Percentiles rank a stretch among this genome's conserved stretches.
These are phyloP conservation scores for Sugiyamaella chiloensis DNA, from an alignment of 805 yeast genomes.

Conservation along the genomic window DNA sequence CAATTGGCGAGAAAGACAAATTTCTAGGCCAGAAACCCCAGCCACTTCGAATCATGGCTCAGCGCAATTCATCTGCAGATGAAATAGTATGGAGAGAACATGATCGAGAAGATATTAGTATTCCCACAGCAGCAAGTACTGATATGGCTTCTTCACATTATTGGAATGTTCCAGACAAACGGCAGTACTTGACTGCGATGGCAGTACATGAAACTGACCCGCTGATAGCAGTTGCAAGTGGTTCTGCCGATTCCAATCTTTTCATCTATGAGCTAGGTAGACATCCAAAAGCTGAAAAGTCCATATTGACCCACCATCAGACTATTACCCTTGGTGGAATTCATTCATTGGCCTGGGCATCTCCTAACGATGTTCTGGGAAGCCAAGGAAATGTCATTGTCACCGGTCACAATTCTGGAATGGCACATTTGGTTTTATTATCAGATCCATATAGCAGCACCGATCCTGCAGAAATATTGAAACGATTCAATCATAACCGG, in stretches of 20 bases:
- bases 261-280: constrained; percentile 51
- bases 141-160: constrained; percentile 20
- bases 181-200: constrained; percentile 34
- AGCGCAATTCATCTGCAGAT: constrained; percentile 1
- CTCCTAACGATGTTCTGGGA: constrained; percentile 34
- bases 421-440: constrained; percentile 65
- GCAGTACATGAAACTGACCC: constrained; percentile 38
- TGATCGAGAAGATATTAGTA: not conserved
- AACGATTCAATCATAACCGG: constrained; percentile 73
- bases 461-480: constrained; percentile 66
- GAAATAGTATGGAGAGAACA: not conserved
- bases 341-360: constrained; percentile 43
- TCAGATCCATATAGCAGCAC: constrained; percentile 51
- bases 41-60: constrained; percentile 1
- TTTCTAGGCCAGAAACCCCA: too few species aligned
- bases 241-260: constrained; percentile 44
- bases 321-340: constrained; percentile 55
- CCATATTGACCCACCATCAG: constrained; percentile 53
- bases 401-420: constrained; percentile 76
- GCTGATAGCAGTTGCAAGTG: constrained; percentile 55
- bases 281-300: constrained; percentile 12
- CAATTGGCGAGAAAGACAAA: too few species aligned
- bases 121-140: not conserved
- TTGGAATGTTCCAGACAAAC: constrained; percentile 39
- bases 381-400: constrained; percentile 46